Percentiles rank a stretch among this genome's conserved stretches.
phyloP scores from a whole-genome alignment of 768 basidiomycete species.

The Boletus tomentosulus region DNA sequence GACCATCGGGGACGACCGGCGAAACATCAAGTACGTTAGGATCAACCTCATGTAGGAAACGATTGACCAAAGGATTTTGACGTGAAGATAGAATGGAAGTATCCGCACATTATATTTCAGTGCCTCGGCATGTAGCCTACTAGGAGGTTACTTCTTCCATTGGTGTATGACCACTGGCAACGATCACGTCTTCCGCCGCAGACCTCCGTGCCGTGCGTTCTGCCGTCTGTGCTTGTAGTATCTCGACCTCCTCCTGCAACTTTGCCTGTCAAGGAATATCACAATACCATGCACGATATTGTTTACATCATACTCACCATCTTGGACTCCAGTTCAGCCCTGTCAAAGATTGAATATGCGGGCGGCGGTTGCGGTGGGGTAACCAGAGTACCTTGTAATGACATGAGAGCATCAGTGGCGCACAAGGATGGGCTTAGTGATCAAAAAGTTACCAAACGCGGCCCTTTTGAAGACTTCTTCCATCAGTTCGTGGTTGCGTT shows the following conservation, averaged over 20 bases:
- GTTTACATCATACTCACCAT: constrained; percentile 36
- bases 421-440: no score
- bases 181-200: constrained; percentile 27
- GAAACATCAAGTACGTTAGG: not conserved
- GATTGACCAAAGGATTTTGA: not conserved
- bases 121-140: not conserved
- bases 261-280: constrained; percentile 40
- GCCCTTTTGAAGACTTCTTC: constrained; percentile 75
- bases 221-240: constrained; percentile 46
- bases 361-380: constrained; percentile 38
- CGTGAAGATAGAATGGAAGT: not conserved
- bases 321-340: constrained; percentile 53
- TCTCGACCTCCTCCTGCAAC: constrained; percentile 55
- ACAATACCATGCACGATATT: not conserved
- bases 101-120: not conserved
- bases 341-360: constrained; percentile 60
- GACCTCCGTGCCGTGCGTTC: constrained; percentile 37
- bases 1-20: no score
- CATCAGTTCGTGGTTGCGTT: constrained; percentile 82
- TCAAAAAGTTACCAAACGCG: constrained; percentile 45
- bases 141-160: constrained; percentile 29
- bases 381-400: constrained; percentile 41
- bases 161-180: constrained; percentile 28
- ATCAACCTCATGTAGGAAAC: not conserved
- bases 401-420: not conserved